Percentiles rank a stretch among this genome's conserved stretches.
Conservation (phyloP, 768 basidiomycete genomes). For the Coprinopsis marcescibilis region DNA sequence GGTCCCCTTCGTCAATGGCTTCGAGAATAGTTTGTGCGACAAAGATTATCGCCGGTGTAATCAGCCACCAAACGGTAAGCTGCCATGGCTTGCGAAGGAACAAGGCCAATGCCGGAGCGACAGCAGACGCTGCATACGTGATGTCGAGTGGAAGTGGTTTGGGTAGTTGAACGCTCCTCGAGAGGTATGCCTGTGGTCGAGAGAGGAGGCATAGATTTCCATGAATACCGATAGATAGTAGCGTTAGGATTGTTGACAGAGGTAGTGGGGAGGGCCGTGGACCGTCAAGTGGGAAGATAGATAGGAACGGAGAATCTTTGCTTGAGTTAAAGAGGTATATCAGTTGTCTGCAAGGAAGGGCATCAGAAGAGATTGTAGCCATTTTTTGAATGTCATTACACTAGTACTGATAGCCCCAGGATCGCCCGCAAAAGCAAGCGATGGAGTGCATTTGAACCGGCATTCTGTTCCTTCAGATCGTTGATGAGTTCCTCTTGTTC, state of each 20-base stretch:
- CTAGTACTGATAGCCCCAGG: constrained; percentile 36
- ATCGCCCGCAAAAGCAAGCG: constrained; percentile 33
- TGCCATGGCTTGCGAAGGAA: constrained; percentile 48
- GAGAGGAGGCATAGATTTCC: constrained; percentile 29
- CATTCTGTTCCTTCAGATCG: constrained; percentile 39
- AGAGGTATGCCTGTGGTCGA: constrained; percentile 18
- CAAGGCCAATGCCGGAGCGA: constrained; percentile 44
- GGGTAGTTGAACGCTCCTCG: background rate
- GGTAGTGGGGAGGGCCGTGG: background rate
- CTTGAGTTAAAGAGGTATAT: constrained; percentile 37
- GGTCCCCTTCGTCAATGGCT: constrained; percentile 38
- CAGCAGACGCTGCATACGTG: constrained; percentile 30
- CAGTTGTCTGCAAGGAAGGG: constrained; percentile 35
- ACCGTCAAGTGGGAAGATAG: constrained; percentile 31
- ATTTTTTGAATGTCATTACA: constrained; percentile 32
- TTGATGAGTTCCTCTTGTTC: constrained; percentile 60
- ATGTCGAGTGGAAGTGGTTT: constrained; percentile 28
- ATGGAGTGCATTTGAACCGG: constrained; percentile 35
- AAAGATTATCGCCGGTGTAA: constrained; percentile 36
- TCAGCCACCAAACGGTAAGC: constrained; percentile 47
- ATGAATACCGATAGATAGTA: constrained; percentile 18
- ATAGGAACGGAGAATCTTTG: constrained; percentile 41
- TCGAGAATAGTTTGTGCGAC: constrained; percentile 40
- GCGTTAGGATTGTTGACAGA: background rate
- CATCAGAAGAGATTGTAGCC: constrained; percentile 1